Conservation (phyloP, 2,329 filamentous ascomycete species). For the Phaeomoniella chlamydospora region DNA sequence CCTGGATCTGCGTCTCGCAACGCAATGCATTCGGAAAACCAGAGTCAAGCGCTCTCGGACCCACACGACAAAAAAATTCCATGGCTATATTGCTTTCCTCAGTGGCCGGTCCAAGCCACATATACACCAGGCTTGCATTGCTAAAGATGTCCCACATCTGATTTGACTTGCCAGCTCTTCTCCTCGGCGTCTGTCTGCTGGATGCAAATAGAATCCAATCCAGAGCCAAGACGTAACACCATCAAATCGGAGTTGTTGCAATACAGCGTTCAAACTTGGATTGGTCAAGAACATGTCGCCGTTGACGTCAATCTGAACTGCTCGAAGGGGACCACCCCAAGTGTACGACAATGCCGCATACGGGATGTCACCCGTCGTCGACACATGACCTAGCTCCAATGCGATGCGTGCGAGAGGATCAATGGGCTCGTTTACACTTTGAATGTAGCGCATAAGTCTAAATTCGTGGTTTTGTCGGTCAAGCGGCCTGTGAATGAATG, state of each 20-base stretch:
- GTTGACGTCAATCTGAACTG: neutral
- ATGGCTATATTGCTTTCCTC: neutral
- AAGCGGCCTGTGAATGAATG: neutral
- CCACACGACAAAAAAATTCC: constrained; percentile 7
- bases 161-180: constrained; percentile 2
- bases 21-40: neutral
- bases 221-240: constrained; percentile 1
- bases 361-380: neutral
- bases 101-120: neutral
- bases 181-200: constrained; percentile 3
- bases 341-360: neutral
- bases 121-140: neutral
- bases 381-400: neutral
- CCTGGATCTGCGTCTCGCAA: neutral
- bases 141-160: constrained; percentile 1
- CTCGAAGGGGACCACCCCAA: neutral
- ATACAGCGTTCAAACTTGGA: neutral
- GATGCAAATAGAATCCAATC: constrained; percentile 6
- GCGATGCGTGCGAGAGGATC: neutral
- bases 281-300: neutral
- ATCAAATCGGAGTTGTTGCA: neutral
- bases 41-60: neutral
- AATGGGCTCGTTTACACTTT: neutral
- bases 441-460: neutral
- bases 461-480: neutral